Conservation (phyloP, 2,329 filamentous ascomycete genomes). For the Penicillium sp. region DNA sequence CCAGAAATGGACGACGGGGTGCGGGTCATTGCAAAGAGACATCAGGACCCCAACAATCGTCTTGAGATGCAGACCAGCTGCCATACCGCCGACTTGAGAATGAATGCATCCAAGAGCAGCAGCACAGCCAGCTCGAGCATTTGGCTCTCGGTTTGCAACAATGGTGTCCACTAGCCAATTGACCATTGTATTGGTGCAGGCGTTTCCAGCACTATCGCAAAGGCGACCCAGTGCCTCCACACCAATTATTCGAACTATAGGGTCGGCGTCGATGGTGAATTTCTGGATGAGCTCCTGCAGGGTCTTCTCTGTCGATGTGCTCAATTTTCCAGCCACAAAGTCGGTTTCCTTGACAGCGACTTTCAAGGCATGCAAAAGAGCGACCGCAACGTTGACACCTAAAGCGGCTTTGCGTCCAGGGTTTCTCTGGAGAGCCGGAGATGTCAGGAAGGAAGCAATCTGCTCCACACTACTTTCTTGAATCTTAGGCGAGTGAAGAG, state of each 20-base stretch:
- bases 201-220: constrained; percentile 79
- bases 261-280: constrained; percentile 79
- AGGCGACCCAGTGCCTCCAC: constrained; percentile 83
- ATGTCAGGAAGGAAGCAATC: constrained; percentile 82
- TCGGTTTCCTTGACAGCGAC: constrained; percentile 80
- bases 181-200: constrained; percentile 85
- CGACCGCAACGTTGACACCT: constrained; percentile 82
- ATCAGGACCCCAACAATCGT: constrained; percentile 98
- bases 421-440: constrained; percentile 76
- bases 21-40: constrained; percentile 92
- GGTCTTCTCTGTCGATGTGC: constrained; percentile 72
- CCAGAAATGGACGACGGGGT: constrained; percentile 95
- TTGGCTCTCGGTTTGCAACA: constrained; percentile 88
- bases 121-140: constrained; percentile 88
- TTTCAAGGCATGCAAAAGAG: constrained; percentile 75
- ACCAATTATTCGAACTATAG: constrained; percentile 80
- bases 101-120: constrained; percentile 92
- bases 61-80: constrained; percentile 91
- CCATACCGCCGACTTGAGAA: constrained; percentile 95
- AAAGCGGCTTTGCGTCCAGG: constrained; percentile 87
- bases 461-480: constrained; percentile 97
- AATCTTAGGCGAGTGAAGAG: constrained; percentile 83
- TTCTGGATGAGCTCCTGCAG: constrained; percentile 70
- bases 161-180: constrained; percentile 93
- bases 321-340: constrained; percentile 70